These are phyloP conservation scores for Candida hungchunana DNA, from an alignment of 805 yeast species.

Conservation along the genomic window DNA sequence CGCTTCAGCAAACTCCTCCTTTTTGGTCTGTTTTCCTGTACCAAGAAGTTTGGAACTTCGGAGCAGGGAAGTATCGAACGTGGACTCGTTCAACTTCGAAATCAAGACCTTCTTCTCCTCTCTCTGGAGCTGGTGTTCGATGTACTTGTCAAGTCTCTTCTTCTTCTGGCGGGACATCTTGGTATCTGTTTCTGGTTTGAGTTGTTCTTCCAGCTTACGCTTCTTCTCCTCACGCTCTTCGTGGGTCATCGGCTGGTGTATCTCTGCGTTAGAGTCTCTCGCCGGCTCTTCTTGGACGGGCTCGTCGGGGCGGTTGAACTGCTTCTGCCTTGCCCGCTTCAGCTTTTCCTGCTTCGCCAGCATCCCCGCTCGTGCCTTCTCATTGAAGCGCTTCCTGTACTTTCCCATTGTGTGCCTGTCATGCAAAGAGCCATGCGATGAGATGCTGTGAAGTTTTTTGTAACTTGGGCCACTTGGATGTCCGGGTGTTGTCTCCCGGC, in stretches of 20 bases:
- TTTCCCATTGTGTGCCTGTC: constrained; percentile 57
- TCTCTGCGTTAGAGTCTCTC: constrained; percentile 54
- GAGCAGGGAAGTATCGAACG: constrained; percentile 64
- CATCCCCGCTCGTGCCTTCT: constrained; percentile 81
- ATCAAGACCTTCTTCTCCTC: constrained; percentile 81
- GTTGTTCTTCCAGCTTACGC: constrained; percentile 54
- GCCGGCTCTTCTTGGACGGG: constrained; percentile 17
- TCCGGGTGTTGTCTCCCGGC: neutral
- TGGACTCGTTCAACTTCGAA: constrained; percentile 59
- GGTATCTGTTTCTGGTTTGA: constrained; percentile 57
- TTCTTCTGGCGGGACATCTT: constrained; percentile 68
- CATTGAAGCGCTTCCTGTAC: constrained; percentile 75
- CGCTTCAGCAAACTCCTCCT: constrained; percentile 72
- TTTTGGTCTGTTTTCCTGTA: constrained; percentile 61
- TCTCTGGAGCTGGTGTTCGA: constrained; percentile 82
- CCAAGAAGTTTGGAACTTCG: constrained; percentile 79
- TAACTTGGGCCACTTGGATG: too few relatives aligned
- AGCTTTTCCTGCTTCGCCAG: constrained; percentile 73
- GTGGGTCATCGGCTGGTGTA: constrained; percentile 56
- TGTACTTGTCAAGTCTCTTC: constrained; percentile 85
- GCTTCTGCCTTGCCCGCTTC: constrained; percentile 64
- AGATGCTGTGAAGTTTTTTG: constrained; percentile 1
- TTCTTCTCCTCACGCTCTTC: constrained; percentile 64
- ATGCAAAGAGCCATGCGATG: too few relatives aligned
- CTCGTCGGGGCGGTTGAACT: constrained; percentile 47